Conservation (phyloP, 2,329 filamentous ascomycete species). For the Nemania sp. region DNA sequence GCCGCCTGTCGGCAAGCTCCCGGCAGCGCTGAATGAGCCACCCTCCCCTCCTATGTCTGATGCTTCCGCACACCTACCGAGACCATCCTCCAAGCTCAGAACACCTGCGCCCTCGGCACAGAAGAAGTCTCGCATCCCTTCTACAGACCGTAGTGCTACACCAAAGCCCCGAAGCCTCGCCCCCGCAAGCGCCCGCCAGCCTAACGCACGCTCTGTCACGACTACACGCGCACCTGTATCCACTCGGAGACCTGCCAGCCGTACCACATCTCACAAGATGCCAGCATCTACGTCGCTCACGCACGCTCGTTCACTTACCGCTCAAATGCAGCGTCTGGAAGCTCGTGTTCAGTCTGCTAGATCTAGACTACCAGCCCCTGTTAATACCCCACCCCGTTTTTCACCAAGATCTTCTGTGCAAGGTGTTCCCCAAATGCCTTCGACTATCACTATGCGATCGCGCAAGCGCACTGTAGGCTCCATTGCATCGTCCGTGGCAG, state of each 20-base stretch:
- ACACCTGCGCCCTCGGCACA: slow-evolving; percentile 40
- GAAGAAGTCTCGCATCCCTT: slow-evolving; percentile 58
- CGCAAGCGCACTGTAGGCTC: slow-evolving; percentile 69
- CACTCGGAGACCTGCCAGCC: slow-evolving; percentile 51
- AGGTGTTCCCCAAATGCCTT: slow-evolving; percentile 50
- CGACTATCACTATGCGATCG: slow-evolving; percentile 67
- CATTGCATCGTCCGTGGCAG: slow-evolving; percentile 52
- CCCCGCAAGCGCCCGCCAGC: slow-evolving; percentile 44
- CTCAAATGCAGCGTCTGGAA: slow-evolving; percentile 96
- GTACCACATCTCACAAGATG: slow-evolving; percentile 52
- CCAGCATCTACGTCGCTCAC: slow-evolving; percentile 73
- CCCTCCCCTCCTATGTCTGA: slow-evolving; percentile 95
- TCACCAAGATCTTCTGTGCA: slow-evolving; percentile 67
- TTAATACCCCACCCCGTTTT: slow-evolving; percentile 73
- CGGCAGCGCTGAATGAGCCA: slow-evolving; percentile 74
- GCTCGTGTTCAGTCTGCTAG: slow-evolving; percentile 88
- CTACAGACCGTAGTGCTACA: slow-evolving; percentile 56
- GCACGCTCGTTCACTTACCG: slow-evolving; percentile 91
- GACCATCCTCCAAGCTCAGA: slow-evolving; percentile 49
- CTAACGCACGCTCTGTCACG: slow-evolving; percentile 50
- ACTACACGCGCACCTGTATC: slow-evolving; percentile 51
- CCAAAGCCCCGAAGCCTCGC: slow-evolving; percentile 52
- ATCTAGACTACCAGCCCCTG: slow-evolving; percentile 86
- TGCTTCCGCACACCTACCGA: slow-evolving; percentile 65
- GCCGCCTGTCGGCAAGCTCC: slow-evolving; percentile 53